phyloP scores from a whole-genome alignment of 2,329 filamentous ascomycete genomes.

The Colletotrichum lindemuthianum region DNA sequence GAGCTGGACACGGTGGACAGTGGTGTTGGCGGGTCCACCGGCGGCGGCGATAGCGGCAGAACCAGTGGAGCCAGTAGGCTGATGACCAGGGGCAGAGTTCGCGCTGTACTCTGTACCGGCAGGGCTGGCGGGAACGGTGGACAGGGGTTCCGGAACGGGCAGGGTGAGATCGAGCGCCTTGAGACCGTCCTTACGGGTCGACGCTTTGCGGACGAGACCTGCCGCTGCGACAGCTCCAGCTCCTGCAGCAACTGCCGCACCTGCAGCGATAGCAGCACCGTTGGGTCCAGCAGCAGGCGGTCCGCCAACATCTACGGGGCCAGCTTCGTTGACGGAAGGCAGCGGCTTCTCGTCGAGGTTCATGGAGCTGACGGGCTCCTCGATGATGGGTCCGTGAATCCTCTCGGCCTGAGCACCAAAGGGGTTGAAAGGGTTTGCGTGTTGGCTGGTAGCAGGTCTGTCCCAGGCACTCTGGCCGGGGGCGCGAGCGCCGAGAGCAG shows the following conservation, averaged over 20 bases:
- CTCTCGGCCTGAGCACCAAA: slow-evolving; percentile 73
- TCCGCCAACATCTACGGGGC: slow-evolving; percentile 1
- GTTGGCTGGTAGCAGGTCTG: slow-evolving; percentile 55
- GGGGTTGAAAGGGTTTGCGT: slow-evolving; percentile 71
- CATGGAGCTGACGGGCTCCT: slow-evolving; percentile 48
- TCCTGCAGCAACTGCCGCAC: slow-evolving; percentile 42
- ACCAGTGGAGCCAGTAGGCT: slow-evolving; percentile 56
- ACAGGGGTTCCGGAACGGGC: slow-evolving; percentile 43
- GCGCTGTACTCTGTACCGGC: slow-evolving; percentile 71
- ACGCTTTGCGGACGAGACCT: slow-evolving; percentile 62
- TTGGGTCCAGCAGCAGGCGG: slow-evolving; percentile 38
- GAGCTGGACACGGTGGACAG: slow-evolving; percentile 92
- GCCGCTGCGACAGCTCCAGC: slow-evolving; percentile 50
- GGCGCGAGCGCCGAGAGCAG: slow-evolving; percentile 41
- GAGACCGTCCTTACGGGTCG: slow-evolving; percentile 63
- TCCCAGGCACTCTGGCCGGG: slow-evolving; percentile 56
- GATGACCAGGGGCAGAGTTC: slow-evolving; percentile 60
- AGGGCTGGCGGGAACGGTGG: slow-evolving; percentile 64
- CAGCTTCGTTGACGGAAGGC: slow-evolving; percentile 8
- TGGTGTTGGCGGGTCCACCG: slow-evolving; percentile 65
- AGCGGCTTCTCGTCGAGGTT: slow-evolving; percentile 46
- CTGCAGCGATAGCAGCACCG: slow-evolving; percentile 48
- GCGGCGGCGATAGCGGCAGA: slow-evolving; percentile 71
- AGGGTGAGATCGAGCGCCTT: slow-evolving; percentile 66
- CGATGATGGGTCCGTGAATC: slow-evolving; percentile 53